These are phyloP conservation scores for Globisporangium rhizosaccharum DNA, from an alignment of 352 stramenopile genomes.

Conservation along the genomic window DNA sequence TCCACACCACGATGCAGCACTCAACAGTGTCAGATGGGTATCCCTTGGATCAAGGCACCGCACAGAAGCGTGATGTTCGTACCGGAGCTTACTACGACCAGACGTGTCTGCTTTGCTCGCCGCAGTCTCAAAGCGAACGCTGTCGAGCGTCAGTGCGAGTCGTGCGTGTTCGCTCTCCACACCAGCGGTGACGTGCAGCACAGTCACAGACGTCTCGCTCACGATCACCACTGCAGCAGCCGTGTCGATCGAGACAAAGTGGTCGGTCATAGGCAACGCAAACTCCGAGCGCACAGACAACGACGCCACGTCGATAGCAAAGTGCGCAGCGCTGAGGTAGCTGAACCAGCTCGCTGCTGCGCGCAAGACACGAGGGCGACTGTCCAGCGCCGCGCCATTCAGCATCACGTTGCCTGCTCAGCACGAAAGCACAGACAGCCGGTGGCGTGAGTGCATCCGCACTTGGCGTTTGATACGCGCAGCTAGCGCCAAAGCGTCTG, in stretches of 20 bases:
- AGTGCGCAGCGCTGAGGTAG: conserved; percentile 26
- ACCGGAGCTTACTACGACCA: conserved; percentile 9
- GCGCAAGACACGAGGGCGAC: conserved; percentile 21
- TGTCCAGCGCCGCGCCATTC: conserved; percentile 40
- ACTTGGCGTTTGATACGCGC: background rate
- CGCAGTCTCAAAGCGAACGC: conserved; percentile 18
- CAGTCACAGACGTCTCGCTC: background rate
- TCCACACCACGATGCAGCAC: no score
- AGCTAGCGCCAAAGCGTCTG: background rate
- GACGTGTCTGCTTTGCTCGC: background rate
- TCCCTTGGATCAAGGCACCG: background rate
- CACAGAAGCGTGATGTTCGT: background rate
- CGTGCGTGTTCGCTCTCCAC: conserved; percentile 17
- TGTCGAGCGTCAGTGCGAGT: conserved; percentile 26
- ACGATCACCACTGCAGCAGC: conserved; percentile 15
- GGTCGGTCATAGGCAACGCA: conserved; percentile 19
- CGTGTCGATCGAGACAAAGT: conserved; percentile 24
- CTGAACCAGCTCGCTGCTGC: conserved; percentile 18
- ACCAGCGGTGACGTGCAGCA: background rate
- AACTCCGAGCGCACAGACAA: conserved; percentile 16
- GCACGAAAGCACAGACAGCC: background rate
- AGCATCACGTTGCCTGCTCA: conserved; percentile 37
- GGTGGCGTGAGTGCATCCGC: background rate
- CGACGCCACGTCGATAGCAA: conserved; percentile 13
- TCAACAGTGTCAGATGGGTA: background rate